Evolutionary conservation across 306 rosid species (phyloP), one percentile per base, ranked within the genome.

Genomic region (Psophocarpus tetragonolobus): DNA sequence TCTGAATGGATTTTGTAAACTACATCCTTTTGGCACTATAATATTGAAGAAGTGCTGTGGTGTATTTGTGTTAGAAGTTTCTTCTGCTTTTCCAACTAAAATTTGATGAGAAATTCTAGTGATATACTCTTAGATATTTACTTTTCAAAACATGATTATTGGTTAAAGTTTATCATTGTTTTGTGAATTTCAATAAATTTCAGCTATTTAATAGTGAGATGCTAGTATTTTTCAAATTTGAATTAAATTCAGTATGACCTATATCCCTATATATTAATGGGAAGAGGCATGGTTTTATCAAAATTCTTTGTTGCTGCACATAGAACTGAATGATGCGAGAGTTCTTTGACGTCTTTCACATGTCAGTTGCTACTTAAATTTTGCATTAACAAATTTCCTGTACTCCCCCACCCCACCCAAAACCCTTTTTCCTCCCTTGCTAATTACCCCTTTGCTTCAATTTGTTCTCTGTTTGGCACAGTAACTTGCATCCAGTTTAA

Each of bases 401-500:
- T 33, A 54, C 20, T 48, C 39, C n/a, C 71, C 23, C n/a, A 60
- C 30, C 21, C 66, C 20, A 12, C 15, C 4, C 32, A 2, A 48
- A 17, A 8, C 44, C 27, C 7, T 48, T 9, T 44, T 26, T 7
- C 57, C 24, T 1, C 4, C 75, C 20, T 64, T 76, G 83, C 88
- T 86, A 71, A 82, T 80, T 62, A 62, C 67, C 3, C 56, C 74
- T 63, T 64, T 73, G 68, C 84, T 76, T 75, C 78, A 74, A 77
- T 85, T 68, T 76, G 65, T 76, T 74, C 77, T 77, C 80, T 82
- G 62, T 58, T 50, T 81, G 81, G 68, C 82, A 80, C 97, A 93
- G 97, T 93, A 77, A 93, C 97, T 48, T 93, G 97, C 92, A 93
- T 93, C 92, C 97, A 93, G 90, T 93, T 93, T 75, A 90, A 93